Evolutionary conservation across 176 grass and related monocot genomes (phyloP).

Genomic region (Aechmea fasciata): DNA sequence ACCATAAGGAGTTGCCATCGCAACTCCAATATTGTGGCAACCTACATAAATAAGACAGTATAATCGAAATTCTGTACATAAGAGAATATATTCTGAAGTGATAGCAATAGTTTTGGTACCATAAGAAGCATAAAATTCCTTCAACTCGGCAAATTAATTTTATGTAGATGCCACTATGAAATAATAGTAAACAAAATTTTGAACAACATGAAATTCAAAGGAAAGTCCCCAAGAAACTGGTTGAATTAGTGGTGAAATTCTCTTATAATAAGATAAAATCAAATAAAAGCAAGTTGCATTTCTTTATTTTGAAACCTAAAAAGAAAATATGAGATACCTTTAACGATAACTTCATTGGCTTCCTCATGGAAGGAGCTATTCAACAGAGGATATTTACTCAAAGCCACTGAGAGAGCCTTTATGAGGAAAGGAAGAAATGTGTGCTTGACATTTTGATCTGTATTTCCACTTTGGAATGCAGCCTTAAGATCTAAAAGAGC

Average conservation of each 20-base stretch:
- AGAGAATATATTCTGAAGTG: not conserved
- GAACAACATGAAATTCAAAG: too few relatives aligned
- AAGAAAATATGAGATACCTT: constrained; percentile 45
- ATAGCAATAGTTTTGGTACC: too few relatives aligned
- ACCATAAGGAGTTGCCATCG: constrained; percentile 82
- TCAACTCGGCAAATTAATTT: too few relatives aligned
- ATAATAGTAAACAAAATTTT: too few relatives aligned
- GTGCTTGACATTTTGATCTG: constrained; percentile 72
- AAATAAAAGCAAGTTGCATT: too few relatives aligned
- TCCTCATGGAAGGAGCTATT: constrained; percentile 82
- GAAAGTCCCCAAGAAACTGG: too few relatives aligned
- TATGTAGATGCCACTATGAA: too few relatives aligned
- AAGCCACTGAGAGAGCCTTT: constrained; percentile 77
- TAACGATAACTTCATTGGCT: constrained; percentile 64
- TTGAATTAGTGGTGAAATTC: too few relatives aligned
- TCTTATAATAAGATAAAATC: too few relatives aligned
- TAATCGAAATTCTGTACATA: constrained; percentile 16
- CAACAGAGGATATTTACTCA: constrained; percentile 76
- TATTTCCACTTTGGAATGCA: constrained; percentile 64
- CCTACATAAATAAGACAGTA: constrained; percentile 36
- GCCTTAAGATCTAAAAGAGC: constrained; percentile 64
- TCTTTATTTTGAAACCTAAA: not conserved
- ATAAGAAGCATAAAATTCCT: too few relatives aligned
- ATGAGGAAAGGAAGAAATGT: constrained; percentile 91
- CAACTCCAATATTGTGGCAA: constrained; percentile 88